Conservation (phyloP, 73 alveolate genomes). For the Paramecium octaurelia region DNA sequence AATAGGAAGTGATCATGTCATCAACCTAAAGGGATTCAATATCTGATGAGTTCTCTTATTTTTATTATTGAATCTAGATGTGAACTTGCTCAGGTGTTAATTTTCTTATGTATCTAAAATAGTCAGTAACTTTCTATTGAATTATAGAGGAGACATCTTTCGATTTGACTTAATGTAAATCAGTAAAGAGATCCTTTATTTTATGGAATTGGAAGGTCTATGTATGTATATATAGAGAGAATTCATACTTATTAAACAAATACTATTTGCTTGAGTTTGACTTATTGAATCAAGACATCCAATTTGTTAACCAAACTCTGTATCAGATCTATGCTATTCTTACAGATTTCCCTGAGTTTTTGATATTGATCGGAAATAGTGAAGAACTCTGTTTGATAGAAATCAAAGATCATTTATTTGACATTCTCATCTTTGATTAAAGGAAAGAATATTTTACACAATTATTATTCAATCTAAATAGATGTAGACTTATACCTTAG, state of each 20-base stretch:
- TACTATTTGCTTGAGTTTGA: not conserved
- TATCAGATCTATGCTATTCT: not conserved
- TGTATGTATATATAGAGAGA: not conserved
- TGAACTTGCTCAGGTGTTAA: not conserved
- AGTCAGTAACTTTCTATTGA: not conserved
- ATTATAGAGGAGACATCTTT: not conserved
- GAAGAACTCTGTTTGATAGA: not conserved
- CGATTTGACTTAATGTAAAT: not conserved
- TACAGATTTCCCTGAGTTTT: not conserved
- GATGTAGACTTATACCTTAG: not conserved
- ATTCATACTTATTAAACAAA: not conserved
- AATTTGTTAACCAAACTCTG: not conserved
- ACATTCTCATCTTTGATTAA: not conserved
- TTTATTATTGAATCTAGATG: not conserved
- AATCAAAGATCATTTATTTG: not conserved
- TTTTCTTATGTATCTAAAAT: not conserved
- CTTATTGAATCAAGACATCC: not conserved
- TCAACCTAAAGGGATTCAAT: not conserved
- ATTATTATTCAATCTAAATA: not conserved
- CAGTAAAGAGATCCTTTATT: not conserved
- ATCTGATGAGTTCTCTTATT: not conserved
- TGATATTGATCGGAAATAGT: not conserved
- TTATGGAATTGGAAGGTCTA: not conserved
- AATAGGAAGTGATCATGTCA: not conserved
- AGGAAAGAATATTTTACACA: not conserved